phyloP scores from a whole-genome alignment of 2,329 filamentous ascomycete genomes.

The Akanthomyces muscarius region DNA sequence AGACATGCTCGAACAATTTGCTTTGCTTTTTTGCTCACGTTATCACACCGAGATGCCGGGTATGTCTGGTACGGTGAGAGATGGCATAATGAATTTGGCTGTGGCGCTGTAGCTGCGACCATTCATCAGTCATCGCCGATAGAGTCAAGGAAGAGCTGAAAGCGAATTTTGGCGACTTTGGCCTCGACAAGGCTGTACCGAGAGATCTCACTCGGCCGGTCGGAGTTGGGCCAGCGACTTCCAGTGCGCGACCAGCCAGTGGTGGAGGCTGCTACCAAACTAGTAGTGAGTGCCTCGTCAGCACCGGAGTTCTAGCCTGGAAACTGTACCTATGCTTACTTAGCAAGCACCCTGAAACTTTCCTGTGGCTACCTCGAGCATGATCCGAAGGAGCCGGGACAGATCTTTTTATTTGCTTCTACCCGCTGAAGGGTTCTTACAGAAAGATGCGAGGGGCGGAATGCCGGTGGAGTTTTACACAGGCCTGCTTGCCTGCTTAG shows the following conservation, averaged over 20 bases:
- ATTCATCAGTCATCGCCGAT: background rate
- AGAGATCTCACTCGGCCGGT: conserved; percentile 1
- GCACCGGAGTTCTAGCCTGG: background rate
- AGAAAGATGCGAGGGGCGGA: too few relatives aligned
- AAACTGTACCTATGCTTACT: background rate
- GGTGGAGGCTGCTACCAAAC: background rate
- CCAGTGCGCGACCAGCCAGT: background rate
- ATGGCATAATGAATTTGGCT: too few relatives aligned
- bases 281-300: background rate
- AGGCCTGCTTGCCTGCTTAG: background rate
- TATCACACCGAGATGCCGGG: background rate
- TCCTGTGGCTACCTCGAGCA: background rate
- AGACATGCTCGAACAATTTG: background rate
- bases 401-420: background rate
- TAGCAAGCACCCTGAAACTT: background rate
- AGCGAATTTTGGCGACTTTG: background rate
- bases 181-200: background rate
- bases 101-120: too few relatives aligned
- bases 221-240: background rate
- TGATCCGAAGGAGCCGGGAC: background rate
- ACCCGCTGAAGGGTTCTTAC: background rate
- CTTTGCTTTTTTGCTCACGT: too few relatives aligned
- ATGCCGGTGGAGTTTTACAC: background rate
- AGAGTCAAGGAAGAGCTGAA: too few relatives aligned
- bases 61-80: background rate